Evolutionary conservation across 495 filamentous ascomycete genomes (phyloP), one percentile per base, ranked within the genome.

Genomic region (Penicillium verhagenii): DNA sequence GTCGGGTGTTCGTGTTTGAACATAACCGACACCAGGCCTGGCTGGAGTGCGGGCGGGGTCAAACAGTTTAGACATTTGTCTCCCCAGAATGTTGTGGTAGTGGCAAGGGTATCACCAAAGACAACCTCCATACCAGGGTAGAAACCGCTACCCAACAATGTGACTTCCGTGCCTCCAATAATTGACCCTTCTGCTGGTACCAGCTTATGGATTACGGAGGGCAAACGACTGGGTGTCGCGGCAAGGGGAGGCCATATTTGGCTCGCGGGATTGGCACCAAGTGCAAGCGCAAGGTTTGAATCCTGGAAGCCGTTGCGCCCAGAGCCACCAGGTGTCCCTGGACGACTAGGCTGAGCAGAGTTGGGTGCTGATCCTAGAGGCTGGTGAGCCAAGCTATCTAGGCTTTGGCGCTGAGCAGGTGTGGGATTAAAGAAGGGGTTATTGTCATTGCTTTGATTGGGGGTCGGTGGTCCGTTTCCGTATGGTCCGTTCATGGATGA

Each of bases 81-180:
- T 20, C 89, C 89, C 86, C 90, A 96, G 61, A 79, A 95, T 1
- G 88, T 90, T 10, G 89, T 93, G 9, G 87, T 89, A 1, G 84
- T 87, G 9, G 93, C 92, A 29, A 83, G 76, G 4, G 78, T 79
- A 40, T 90, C 85, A 16, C 92, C 92, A 69, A 97, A 97, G 60
- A 92, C 86, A 53, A 96, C 90, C 50, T 90, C 88, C 63, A 93
- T 81, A 5, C 89, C 90, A 42, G 86, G 82, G 31, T 81, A 83
- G 60, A 96, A 96, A 19, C 85, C 84, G 59, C 82, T 86, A 6
- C 93, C 92, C 23, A 93, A 73, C 50, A 92, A 78, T 0, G 88
- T 91, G 11, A 96, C 90, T 61, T 96, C 92, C 28, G 89, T 88
- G 11, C 91, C 91, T 52, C 93, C 93, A 21, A 79, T 79, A 38